These are phyloP conservation scores for Trichoderma koningiopsis DNA, from an alignment of 2,329 filamentous ascomycete genomes.

Conservation along the genomic window DNA sequence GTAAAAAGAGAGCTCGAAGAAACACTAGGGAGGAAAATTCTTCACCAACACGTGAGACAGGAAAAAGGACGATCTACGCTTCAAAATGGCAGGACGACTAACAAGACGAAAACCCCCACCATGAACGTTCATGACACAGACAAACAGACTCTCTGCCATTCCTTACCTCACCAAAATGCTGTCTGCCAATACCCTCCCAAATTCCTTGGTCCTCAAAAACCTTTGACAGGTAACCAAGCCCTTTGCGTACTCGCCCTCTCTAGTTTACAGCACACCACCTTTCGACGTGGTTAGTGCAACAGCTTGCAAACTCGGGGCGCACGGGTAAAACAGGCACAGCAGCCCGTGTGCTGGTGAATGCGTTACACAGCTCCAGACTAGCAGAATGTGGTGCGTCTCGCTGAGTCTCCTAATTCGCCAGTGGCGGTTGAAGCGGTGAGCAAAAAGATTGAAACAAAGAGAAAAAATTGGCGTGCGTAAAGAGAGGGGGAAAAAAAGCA, in stretches of 20 bases:
- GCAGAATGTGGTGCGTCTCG: not conserved
- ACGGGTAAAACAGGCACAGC: constrained; percentile 22
- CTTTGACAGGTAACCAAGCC: not conserved
- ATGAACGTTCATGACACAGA: not conserved
- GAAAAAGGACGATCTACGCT: constrained; percentile 6
- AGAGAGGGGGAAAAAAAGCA: not conserved
- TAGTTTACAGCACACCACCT: constrained; percentile 4
- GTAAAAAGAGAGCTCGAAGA: not conserved
- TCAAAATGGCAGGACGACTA: not conserved
- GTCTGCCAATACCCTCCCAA: not conserved
- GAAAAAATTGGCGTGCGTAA: not conserved
- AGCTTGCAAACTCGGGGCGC: constrained; percentile 6
- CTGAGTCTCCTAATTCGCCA: constrained; percentile 7
- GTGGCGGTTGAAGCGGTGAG: constrained; percentile 7
- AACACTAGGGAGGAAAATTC: not conserved
- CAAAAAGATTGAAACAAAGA: not conserved
- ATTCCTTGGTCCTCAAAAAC: not conserved
- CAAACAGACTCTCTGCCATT: not conserved
- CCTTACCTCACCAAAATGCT: not conserved
- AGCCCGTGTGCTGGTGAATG: not conserved
- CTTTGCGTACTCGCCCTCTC: not conserved
- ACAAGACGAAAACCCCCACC: not conserved
- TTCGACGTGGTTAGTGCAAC: not conserved
- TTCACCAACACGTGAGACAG: not conserved
- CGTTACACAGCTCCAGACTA: not conserved